Base-by-base conservation (phyloP, 495 filamentous ascomycete species). In the Xylaria intraflava region DNA sequence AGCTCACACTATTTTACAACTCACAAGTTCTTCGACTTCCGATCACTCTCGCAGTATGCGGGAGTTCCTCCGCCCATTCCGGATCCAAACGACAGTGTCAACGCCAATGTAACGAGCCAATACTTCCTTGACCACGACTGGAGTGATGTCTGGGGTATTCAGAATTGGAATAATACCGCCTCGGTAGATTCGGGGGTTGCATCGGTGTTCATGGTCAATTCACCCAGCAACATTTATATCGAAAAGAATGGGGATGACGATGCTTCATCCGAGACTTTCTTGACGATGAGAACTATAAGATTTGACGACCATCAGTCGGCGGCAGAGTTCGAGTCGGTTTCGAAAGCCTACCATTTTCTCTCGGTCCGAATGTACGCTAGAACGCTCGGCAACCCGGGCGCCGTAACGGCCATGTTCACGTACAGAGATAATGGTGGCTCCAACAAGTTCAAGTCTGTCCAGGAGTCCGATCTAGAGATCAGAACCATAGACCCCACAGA, bases 401-500 rank as follows among this genome's bases (percentile, higher is more conserved):
- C 83, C 26, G 82, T 85, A 46, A 83, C 83, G 0, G 86, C 85
- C 31, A 76, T 88, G 53, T 89, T 90, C 68, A 88, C 87, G 19
- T 85, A 84, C 58, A 64, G 64, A 6, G 57, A 64, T 36, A 41
- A 49, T 23, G 50, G 57, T 22, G 51, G 65, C 12, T 68, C 76
- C 16, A 48, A 59, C 23, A 35, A 65, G 11, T 45, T 62, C 6
- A n/a, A 57, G 16, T 16, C 40, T 16, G 78, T 83, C 29, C 83
- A 87, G 59, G 87, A 92, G 67, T 81, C 83, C 0, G 89, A 93
- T 60, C 77, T 93, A 38, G 89, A 95, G 61, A 81, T 89, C 53
- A 73, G 86, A 14, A 88, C 85, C 0, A 67, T 66, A 1, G 84
- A 83, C 51, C 75, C 80, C 0, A 62, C 65, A 2, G 63, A 78